phyloP scores from a whole-genome alignment of 345 rosid species.

The Syzygium jambos region DNA sequence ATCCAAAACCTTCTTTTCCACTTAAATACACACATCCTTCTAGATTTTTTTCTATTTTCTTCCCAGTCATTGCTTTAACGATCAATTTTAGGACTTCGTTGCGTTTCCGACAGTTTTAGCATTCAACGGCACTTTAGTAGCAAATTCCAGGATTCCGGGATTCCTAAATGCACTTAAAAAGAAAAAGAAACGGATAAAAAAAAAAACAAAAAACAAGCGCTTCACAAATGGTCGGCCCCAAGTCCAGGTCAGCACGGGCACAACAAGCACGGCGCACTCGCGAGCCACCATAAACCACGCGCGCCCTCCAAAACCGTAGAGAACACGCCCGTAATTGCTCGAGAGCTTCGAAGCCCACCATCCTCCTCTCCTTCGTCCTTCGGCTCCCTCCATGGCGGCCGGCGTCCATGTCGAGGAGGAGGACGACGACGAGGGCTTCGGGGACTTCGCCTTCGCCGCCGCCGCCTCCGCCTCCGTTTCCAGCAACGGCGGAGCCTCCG shows the following conservation, averaged over 20 bases:
- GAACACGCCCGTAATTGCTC: neutral
- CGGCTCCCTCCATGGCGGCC: neutral
- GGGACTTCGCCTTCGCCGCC: slow-evolving; percentile 36
- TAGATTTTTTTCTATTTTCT: no score
- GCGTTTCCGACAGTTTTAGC: neutral
- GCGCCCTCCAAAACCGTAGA: neutral
- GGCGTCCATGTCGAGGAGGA: slow-evolving; percentile 16
- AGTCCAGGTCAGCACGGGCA: neutral
- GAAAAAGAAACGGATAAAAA: no score
- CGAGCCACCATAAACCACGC: neutral
- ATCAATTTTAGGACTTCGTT: no score
- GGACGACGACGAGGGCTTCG: slow-evolving; percentile 41
- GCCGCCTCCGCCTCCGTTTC: neutral
- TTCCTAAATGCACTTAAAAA: no score
- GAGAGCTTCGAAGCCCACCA: neutral
- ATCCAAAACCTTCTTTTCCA: no score
- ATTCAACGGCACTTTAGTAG: neutral
- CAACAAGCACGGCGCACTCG: neutral
- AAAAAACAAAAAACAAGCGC: neutral
- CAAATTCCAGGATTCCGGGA: neutral
- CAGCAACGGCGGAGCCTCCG: slow-evolving; percentile 25
- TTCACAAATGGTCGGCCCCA: neutral
- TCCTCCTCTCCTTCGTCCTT: neutral
- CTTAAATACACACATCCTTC: no score
- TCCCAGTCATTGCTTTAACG: neutral